Evolutionary conservation across 2,329 filamentous ascomycete genomes (phyloP).

Genomic region (Pezicula rhizophila): DNA sequence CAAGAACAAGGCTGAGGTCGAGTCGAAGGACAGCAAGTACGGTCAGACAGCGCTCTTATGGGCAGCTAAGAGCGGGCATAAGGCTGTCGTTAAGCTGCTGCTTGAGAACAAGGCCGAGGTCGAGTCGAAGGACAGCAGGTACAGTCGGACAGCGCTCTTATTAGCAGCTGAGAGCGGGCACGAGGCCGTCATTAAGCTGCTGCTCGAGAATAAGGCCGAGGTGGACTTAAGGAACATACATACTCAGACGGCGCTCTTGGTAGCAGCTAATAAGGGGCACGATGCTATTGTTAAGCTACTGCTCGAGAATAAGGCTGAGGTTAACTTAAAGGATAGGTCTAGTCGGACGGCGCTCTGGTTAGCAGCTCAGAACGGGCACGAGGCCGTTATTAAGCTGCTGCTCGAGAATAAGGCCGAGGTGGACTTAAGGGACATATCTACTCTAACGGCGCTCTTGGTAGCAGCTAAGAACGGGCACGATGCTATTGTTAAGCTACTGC

Average conservation of each 20-base stretch:
- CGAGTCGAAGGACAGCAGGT: conserved; percentile 7
- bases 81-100: conserved; percentile 18
- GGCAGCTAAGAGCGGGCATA: conserved; percentile 17
- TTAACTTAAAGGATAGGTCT: conserved; percentile 10
- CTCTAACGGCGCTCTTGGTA: too few relatives aligned
- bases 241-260: too few relatives aligned
- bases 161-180: background rate
- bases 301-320: conserved; percentile 13
- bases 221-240: background rate
- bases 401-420: conserved; percentile 1
- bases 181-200: conserved; percentile 4
- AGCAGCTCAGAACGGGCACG: background rate
- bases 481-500: conserved; percentile 17
- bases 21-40: too few relatives aligned
- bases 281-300: conserved; percentile 19
- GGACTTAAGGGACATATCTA: background rate
- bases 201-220: conserved; percentile 4
- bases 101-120: conserved; percentile 14
- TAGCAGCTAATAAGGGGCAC: too few relatives aligned
- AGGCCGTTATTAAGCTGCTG: conserved; percentile 7
- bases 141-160: conserved; percentile 2
- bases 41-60: conserved; percentile 12
- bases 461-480: too few relatives aligned
- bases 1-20: too few relatives aligned
- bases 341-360: background rate